Conservation (phyloP, 106 monocot species). For the Hemerocallis citrina region DNA sequence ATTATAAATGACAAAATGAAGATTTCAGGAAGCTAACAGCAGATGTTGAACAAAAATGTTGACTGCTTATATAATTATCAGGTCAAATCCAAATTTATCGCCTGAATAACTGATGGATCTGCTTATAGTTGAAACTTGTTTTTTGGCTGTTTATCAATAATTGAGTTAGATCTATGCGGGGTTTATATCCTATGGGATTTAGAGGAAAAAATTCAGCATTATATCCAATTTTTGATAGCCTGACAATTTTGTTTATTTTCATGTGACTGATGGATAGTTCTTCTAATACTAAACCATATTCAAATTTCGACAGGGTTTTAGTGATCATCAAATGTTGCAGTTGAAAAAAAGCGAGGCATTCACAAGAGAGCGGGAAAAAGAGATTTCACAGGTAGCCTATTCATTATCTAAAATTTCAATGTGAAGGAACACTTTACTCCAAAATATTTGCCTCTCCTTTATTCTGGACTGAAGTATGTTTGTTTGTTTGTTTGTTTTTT, state of each 20-base stretch:
- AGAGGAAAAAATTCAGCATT: background rate
- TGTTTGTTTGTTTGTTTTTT: no score
- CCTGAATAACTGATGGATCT: background rate
- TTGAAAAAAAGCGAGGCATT: conserved; percentile 80
- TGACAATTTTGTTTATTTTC: background rate
- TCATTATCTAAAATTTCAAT: background rate
- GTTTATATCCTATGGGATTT: background rate
- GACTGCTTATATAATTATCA: background rate
- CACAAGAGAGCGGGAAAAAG: conserved; percentile 84
- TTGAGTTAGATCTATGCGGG: background rate
- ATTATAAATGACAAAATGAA: background rate
- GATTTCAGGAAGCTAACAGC: background rate
- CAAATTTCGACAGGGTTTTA: conserved; percentile 49
- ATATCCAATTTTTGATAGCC: background rate
- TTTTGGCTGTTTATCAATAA: background rate
- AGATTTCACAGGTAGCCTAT: conserved; percentile 60
- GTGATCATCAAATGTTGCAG: conserved; percentile 68
- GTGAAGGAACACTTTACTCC: background rate
- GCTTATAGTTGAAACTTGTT: background rate
- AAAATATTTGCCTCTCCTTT: background rate
- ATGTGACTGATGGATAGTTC: background rate
- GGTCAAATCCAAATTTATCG: background rate
- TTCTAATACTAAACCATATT: background rate
- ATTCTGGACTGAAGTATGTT: background rate
- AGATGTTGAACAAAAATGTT: background rate